Evolutionary conservation across 2,329 filamentous ascomycete genomes (phyloP).

Genomic region (Pseudogymnoascus sp.): DNA sequence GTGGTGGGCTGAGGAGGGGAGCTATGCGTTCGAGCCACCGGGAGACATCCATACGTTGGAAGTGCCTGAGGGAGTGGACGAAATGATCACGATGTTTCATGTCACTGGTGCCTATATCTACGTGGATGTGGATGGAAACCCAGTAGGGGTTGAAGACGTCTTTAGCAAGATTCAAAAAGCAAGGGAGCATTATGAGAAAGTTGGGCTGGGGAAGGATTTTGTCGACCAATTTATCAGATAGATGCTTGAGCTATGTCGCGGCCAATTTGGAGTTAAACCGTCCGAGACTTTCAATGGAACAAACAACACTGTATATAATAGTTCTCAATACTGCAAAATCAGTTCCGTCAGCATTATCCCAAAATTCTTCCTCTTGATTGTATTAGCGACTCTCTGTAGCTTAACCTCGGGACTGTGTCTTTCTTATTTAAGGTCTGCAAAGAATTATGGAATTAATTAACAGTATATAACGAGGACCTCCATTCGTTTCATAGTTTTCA

Average conservation of each 20-base stretch:
- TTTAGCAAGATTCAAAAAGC: conserved; percentile 29
- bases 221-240: conserved; percentile 25
- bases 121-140: conserved; percentile 28
- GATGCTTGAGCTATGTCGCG: not conserved
- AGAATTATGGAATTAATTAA: not conserved
- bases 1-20: conserved; percentile 31
- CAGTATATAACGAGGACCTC: not conserved
- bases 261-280: not conserved
- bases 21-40: conserved; percentile 30
- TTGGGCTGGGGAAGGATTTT: conserved; percentile 28
- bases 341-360: not conserved
- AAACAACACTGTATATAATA: not conserved
- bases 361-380: not conserved
- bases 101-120: conserved; percentile 32
- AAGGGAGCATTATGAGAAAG: conserved; percentile 27
- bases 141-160: conserved; percentile 29
- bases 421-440: not conserved
- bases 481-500: not conserved
- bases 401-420: not conserved
- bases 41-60: conserved; percentile 32
- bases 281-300: not conserved
- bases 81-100: conserved; percentile 31
- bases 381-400: not conserved
- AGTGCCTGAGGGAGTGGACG: conserved; percentile 28
- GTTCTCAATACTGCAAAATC: not conserved